Evolutionary conservation across 371 early-diverging fungal species (phyloP), one percentile per base, ranked within the genome.

Genomic region (Lichtheimia hyalospora): DNA sequence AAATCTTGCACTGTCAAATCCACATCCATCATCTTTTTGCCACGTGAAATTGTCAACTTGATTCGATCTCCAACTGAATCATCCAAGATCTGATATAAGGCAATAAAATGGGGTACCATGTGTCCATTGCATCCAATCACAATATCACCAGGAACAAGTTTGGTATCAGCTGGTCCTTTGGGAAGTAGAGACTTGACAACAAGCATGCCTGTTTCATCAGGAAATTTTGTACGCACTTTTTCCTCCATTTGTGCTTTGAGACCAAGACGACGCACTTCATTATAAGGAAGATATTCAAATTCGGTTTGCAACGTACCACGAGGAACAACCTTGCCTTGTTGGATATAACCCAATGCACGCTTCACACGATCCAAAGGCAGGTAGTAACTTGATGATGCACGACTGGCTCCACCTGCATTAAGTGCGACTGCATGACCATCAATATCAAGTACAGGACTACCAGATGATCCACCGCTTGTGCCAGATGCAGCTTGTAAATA

Each of bases 221-320:
- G 84, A 64, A 77, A 79, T 21, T 57, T 66, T 15, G 64, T 54
- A 6, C 93, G 83, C 25, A 89, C 69, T 57, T 71, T 66, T 28
- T 82, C 77, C 63, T 92, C 93, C 18, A 86, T 77, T 20, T 68
- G 68, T 8, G 78, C 60, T 49, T 78, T 72, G 49, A 88, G 73
- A 21, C 88, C 88, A 2, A 88, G 74, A 8, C 84, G 77, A 2
- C 83, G 73, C 14, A 79, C 69, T 52, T 86, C 85, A 60, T 88
- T 84, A 61, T 83, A 86, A 12, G 86, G 80, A 10, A 75, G 63
- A 54, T 85, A 83, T 48, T 81, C 73, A 59, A 84, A 90, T 63
- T 86, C 85, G 1, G 82, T 81, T 60, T 90, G 91, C 16, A 93
- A 76, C 0, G 91, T 89, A 3, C 92, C 93, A 23, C 93, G 81